Base-by-base conservation (phyloP, 2,329 filamentous ascomycete genomes). In the Pestalotiopsis sp. region DNA sequence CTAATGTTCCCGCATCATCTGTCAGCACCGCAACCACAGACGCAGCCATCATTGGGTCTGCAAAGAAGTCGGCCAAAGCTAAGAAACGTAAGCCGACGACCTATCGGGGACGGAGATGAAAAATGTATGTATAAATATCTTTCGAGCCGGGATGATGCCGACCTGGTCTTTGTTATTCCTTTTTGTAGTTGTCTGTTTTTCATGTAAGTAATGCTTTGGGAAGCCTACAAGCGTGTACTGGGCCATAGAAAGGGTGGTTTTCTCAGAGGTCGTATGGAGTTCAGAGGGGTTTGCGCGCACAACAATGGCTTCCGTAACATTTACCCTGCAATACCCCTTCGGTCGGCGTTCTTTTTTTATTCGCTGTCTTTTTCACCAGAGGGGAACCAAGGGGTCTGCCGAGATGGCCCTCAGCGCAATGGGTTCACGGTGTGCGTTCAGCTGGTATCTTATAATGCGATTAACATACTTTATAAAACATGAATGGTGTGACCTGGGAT, bases 1-100 rank as follows among this genome's bases (percentile, higher is more conserved):
- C 80, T 69, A 84, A 80, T 27, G 83, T 83, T 66, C 82, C 80
- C 11, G 81, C 81, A 3, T 82, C 81, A n/a, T 74, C 75, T 3
- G 39, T 64, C 17, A 69, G 36, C 27, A 60, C 66, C 17, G 38
- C 23, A 23, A 57, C 39, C 14, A 49, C 49, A 27, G 68, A 67
- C 17, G 41, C 62, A 20, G 65, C 25, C 38, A 39, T 61, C 56
- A 20, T 41, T 6, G 67, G 20, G 7, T 27, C n/a, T 20, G 66
- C 69, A 4, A 70, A 70, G 69, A 70, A 70, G 62, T 27, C 62
- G 1, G 23, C 69, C 11, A 68, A 68, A 49, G 41, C 62, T 41
- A 70, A 66, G 62, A 68, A 67, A 31, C 56, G 69, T 11, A 70
- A 70, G 69, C 60, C 69, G 49, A 67, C 69, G 23, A 65, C 68